Conservation (phyloP, 1,139 yeast genomes). For the Yamadazyma aaseri region DNA sequence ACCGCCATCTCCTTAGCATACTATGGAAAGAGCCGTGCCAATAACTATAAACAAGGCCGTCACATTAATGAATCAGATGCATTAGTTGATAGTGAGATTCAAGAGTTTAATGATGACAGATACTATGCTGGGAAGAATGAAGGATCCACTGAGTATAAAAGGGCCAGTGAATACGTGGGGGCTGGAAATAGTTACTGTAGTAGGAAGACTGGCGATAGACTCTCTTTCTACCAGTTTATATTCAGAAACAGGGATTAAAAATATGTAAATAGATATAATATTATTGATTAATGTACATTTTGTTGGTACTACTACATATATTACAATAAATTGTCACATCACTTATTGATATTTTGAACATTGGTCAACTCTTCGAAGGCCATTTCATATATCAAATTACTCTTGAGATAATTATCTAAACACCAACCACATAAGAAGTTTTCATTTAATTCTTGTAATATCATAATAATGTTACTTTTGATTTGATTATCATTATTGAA, state of each 20-base stretch:
- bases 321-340: not conserved
- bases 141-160: conserved; percentile 14
- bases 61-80: conserved; percentile 42
- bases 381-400: conserved; percentile 42
- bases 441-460: conserved; percentile 45
- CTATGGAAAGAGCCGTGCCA: conserved; percentile 40
- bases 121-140: conserved; percentile 36
- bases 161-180: conserved; percentile 67
- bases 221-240: conserved; percentile 28
- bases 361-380: conserved; percentile 37
- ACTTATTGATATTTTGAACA: conserved; percentile 1
- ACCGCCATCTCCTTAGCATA: conserved; percentile 33
- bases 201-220: conserved; percentile 47
- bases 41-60: conserved; percentile 33
- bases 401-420: conserved; percentile 34
- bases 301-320: no score
- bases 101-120: conserved; percentile 31
- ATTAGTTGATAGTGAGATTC: conserved; percentile 27
- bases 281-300: no score
- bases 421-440: conserved; percentile 51
- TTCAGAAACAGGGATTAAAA: conserved; percentile 24
- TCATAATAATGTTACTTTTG: conserved; percentile 43
- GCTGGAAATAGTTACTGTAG: conserved; percentile 60
- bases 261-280: not conserved
- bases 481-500: conserved; percentile 39